Conservation (phyloP, 345 rosid genomes). For the Ceriops zippeliana region DNA sequence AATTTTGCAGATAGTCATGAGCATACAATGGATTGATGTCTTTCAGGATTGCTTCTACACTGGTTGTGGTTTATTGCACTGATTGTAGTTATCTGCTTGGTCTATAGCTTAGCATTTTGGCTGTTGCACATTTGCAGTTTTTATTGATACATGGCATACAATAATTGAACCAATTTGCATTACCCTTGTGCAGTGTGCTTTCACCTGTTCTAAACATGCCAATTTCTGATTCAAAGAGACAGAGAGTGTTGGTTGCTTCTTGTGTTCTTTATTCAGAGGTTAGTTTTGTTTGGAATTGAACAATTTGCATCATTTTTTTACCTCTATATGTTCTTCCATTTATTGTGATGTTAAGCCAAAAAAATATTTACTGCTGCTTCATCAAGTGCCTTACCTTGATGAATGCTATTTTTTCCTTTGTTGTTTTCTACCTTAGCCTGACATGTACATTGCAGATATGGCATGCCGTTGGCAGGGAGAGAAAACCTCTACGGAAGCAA, state of each 20-base stretch:
- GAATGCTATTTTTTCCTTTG: conserved; percentile 13
- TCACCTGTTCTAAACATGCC: conserved; percentile 97
- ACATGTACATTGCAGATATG: conserved; percentile 59
- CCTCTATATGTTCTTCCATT: conserved; percentile 18
- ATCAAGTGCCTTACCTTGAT: conserved; percentile 11
- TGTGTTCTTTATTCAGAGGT: conserved; percentile 99
- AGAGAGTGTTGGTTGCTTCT: conserved; percentile 91
- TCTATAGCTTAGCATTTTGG: background rate
- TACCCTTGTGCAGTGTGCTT: conserved; percentile 65
- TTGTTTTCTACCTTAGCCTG: conserved; percentile 14
- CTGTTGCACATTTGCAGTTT: background rate
- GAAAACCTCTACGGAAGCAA: conserved; percentile 82
- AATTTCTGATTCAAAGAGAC: conserved; percentile 94
- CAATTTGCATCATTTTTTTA: conserved; percentile 8
- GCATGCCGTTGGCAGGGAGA: conserved; percentile 90
- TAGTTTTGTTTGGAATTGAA: conserved; percentile 37
- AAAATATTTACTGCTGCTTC: background rate
- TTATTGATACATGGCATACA: conserved; percentile 11
- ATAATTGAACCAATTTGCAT: conserved; percentile 25
- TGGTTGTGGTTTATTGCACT: background rate
- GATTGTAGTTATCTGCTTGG: background rate
- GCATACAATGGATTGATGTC: conserved; percentile 6
- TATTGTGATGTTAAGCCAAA: conserved; percentile 14
- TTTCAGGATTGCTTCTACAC: background rate
- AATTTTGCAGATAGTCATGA: background rate